Percentiles rank a stretch among this genome's conserved stretches.
Evolutionary conservation across 306 rosid genomes (phyloP).

Genomic region (Spatholobus suberectus): DNA sequence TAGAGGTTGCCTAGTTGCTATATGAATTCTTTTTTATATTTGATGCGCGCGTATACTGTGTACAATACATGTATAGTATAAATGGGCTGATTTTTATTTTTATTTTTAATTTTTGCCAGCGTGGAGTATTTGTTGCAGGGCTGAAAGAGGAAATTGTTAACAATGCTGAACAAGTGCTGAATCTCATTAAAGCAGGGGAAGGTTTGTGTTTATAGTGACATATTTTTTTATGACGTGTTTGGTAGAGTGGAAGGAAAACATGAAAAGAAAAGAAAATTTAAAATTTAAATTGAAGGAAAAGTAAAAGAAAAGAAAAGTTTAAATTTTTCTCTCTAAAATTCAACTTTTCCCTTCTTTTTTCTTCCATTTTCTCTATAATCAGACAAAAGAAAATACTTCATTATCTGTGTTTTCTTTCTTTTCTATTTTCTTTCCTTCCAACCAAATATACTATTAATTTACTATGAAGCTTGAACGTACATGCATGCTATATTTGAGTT

Average conservation of each 20-base stretch:
- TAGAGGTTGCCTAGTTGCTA: conserved; percentile 68
- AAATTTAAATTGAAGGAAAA: too few relatives aligned
- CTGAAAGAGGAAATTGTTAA: conserved; percentile 86
- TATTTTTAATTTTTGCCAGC: conserved; percentile 50
- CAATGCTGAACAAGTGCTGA: conserved; percentile 78
- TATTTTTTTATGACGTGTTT: too few relatives aligned
- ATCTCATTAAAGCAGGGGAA: conserved; percentile 86
- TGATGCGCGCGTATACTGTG: not conserved
- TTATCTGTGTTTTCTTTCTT: too few relatives aligned
- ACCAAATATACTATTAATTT: too few relatives aligned
- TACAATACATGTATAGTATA: not conserved
- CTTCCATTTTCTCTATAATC: too few relatives aligned
- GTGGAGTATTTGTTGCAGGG: conserved; percentile 96
- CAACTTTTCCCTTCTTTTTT: too few relatives aligned
- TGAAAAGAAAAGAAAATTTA: too few relatives aligned
- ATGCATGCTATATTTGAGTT: conserved; percentile 35
- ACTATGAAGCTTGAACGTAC: conserved; percentile 24
- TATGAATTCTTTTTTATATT: not conserved
- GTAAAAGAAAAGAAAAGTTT: too few relatives aligned
- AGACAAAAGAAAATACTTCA: too few relatives aligned
- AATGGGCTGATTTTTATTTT: conserved; percentile 27
- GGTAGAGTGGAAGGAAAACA: too few relatives aligned
- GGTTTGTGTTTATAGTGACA: conserved; percentile 54
- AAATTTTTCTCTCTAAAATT: too few relatives aligned
- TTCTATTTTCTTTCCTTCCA: too few relatives aligned